Base-by-base conservation (phyloP, 2,329 filamentous ascomycete genomes). In the Microcyclosporella mali region DNA sequence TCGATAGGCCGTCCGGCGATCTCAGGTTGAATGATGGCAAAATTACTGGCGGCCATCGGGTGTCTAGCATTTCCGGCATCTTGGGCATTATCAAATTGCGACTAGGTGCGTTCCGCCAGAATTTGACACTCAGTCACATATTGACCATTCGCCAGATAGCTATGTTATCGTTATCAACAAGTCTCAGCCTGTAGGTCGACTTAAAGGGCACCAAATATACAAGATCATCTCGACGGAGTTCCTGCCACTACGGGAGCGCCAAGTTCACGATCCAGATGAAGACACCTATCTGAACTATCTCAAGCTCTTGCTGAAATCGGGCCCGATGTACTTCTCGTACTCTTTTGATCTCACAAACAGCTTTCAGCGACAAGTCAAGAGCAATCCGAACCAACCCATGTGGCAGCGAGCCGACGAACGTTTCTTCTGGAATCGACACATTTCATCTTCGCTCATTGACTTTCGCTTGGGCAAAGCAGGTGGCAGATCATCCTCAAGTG, bases 311-410 rank as follows among this genome's bases (percentile, higher is more conserved):
- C 77, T 98, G 56, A 84, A 85, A 64, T 82, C 79, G 10, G 86
- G 85, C 0, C 88, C 90, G 7, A 88, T 97, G 83, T 97, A 94
- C 75, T 98, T 95, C 61, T 97, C 92, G 44, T 98, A 98, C 72
- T 90, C 89, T 7, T 80, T 94, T 64, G 92, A 98, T 67, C 77
- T 98, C 52, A 98, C 92, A 56, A 98, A 94, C 72, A 89, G 81
- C 63, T 95, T 97, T 71, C 92, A 98, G 70, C 82, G 92, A 51
- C 92, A 97, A 64, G 82, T 89, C 3, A 81, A 89, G 54, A 73
- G 80, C 52, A 81, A 94, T 63, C 69, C 72, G 43, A 77, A 77
- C 12, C 71, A 76, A 42, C 89, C 92, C 10, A 69, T 97, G 45
- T 98, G 92, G 92, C 83, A 85, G 72, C 77, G 88, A 55, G 84